Evolutionary conservation across 2,329 filamentous ascomycete species (phyloP), one percentile per base, ranked within the genome.

Genomic region (Trichoderma sp.): DNA sequence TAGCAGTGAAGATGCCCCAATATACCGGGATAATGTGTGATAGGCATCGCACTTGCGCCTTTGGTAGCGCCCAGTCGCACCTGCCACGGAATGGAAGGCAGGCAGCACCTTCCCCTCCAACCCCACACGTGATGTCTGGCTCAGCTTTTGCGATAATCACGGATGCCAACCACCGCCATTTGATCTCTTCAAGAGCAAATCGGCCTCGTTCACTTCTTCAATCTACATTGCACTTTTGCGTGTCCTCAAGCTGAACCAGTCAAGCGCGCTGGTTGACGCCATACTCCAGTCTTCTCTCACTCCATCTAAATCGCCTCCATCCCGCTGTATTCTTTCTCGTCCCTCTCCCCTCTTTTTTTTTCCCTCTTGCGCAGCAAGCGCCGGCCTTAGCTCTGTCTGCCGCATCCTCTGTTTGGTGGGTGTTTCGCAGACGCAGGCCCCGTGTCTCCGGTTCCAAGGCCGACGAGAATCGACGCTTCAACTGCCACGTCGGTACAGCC

Each of bases 51-150:
- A 13, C 46, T 49, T 49, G 46, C 46, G 24, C 46, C 21, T 49
- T 13, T 52, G 21, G 24, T 26, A 52, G 51, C 26, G 28, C 51
- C 24, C 14, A 54, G 21, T 26, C 13, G 24, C 21, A 26, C 18
- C 46, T 49, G 46, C 46, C 10, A 66, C 54, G 64, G 37, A 59
- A 66, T 59, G 13, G 52, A 39, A 26, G 43, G 56, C 49, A 68
- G 65, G 64, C 65, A 60, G 43, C 56, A 55, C 56, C 65, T 68
- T 59, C 49, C 58, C 66, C 66, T 61, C 66, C 46, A 63, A 34
- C 66, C 66, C 66, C 66, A 68, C 66, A 68, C 66, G 66, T 68
- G 66, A 68, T 68, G 66, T 55, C 61, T 56, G 34, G 43, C 21
- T 49, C 51, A 59, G 65, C 39, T 34, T 37, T 68, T 60, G 59